Conservation (phyloP, 2,329 filamentous ascomycete species). For the Delphinella strobiligena region DNA sequence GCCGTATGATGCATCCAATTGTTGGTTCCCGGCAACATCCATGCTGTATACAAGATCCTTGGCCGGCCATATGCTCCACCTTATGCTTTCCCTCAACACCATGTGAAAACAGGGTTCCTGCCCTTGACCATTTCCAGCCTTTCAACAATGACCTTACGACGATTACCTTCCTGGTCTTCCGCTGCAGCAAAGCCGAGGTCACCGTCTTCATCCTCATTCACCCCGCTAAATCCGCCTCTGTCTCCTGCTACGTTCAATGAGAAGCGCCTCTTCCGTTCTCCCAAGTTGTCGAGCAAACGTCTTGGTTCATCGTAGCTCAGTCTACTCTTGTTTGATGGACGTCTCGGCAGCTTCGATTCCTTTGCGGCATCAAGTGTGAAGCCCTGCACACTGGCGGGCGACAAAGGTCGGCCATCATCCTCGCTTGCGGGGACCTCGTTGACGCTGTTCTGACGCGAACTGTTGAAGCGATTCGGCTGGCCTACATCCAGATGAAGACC, state of each 20-base stretch:
- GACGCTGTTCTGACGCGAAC: conserved; percentile 32
- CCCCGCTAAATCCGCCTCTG: conserved; percentile 25
- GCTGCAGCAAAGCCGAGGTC: conserved; percentile 92
- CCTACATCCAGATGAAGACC: conserved; percentile 32
- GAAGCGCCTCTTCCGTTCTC: conserved; percentile 14
- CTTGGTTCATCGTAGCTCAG: conserved; percentile 31
- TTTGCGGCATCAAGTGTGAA: conserved; percentile 13
- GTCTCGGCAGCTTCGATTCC: conserved; percentile 11
- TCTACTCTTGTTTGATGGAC: conserved; percentile 19
- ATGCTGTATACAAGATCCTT: too few species aligned
- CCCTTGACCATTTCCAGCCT: conserved; percentile 90
- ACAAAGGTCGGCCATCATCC: conserved; percentile 15
- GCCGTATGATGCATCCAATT: too few species aligned
- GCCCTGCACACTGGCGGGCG: conserved; percentile 23
- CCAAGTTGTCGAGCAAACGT: conserved; percentile 14
- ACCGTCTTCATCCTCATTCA: conserved; percentile 64
- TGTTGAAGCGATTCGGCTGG: conserved; percentile 35
- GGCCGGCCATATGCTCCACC: too few species aligned
- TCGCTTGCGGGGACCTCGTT: conserved; percentile 21
- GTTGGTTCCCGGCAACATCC: too few species aligned
- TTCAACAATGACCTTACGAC: conserved; percentile 93
- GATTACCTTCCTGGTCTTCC: conserved; percentile 82
- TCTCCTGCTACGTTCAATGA: conserved; percentile 11
- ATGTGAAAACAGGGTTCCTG: conserved; percentile 91
- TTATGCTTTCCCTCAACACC: too few species aligned